A percentile compares a stretch with the other conserved stretches of the same genome.
Conservation (phyloP, 495 filamentous ascomycete genomes). For the Penicillium canariense region DNA sequence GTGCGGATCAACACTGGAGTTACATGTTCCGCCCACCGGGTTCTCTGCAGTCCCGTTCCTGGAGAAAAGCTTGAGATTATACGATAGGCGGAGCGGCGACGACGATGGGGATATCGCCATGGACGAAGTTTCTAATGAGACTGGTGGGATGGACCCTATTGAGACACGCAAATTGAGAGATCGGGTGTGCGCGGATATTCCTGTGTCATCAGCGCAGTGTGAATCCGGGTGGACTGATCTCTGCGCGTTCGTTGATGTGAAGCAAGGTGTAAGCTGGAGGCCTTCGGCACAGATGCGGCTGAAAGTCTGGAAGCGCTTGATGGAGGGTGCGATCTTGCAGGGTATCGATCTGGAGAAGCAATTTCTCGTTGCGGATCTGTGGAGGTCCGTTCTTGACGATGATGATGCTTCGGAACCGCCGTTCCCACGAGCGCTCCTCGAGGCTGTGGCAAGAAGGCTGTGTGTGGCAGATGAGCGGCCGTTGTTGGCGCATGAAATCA, state of each 20-base stretch:
- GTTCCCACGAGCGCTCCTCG: conserved; percentile 41
- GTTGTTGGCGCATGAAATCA: conserved; percentile 22
- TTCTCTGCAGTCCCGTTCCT: conserved; percentile 37
- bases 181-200: conserved; percentile 41
- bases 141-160: background rate
- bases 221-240: conserved; percentile 46
- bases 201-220: conserved; percentile 45
- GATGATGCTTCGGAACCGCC: conserved; percentile 28
- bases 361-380: conserved; percentile 48
- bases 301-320: conserved; percentile 46
- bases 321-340: conserved; percentile 46
- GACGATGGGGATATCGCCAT: conserved; percentile 21
- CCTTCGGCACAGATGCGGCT: conserved; percentile 43
- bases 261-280: conserved; percentile 31
- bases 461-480: conserved; percentile 27
- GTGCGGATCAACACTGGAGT: conserved; percentile 71
- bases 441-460: conserved; percentile 43
- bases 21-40: conserved; percentile 38
- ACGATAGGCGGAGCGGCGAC: conserved; percentile 24
- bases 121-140: conserved; percentile 5
- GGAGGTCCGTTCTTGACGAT: conserved; percentile 48
- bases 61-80: conserved; percentile 35
- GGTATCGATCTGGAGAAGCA: conserved; percentile 44
- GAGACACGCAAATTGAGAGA: conserved; percentile 19
- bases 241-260: conserved; percentile 46